Conservation (phyloP, 2,329 filamentous ascomycete species). For the Sporothrix sp. region DNA sequence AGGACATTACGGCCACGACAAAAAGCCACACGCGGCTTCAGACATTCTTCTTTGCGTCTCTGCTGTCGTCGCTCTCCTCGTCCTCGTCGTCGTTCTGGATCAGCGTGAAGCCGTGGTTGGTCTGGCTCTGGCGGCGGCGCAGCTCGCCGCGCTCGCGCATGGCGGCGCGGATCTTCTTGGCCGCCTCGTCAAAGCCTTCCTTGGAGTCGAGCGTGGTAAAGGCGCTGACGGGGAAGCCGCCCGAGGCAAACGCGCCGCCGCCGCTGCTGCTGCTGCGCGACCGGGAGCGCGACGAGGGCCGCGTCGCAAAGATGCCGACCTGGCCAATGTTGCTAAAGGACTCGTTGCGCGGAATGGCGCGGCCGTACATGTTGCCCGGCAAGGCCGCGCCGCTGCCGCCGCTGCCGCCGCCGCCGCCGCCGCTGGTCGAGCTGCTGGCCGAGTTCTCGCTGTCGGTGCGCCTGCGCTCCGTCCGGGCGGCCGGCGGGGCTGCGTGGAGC, state of each 20-base stretch:
- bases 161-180: conserved; percentile 69
- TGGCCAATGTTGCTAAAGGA: conserved; percentile 84
- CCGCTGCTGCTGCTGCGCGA: conserved; percentile 65
- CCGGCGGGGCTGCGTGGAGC: conserved; percentile 8
- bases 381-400: conserved; percentile 28
- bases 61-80: conserved; percentile 15
- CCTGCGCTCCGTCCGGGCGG: conserved; percentile 14
- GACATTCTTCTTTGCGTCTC: conserved; percentile 12
- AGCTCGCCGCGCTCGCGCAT: conserved; percentile 68
- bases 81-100: conserved; percentile 14
- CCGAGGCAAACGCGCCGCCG: conserved; percentile 50
- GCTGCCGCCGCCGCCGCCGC: too few relatives aligned
- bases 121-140: conserved; percentile 43
- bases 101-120: conserved; percentile 15
- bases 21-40: neutral
- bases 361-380: conserved; percentile 45
- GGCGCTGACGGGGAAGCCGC: conserved; percentile 55
- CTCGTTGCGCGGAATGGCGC: conserved; percentile 69
- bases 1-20: neutral
- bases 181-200: conserved; percentile 72
- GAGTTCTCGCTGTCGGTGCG: conserved; percentile 43
- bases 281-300: conserved; percentile 66
- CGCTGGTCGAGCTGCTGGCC: too few relatives aligned
- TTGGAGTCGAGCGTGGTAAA: conserved; percentile 60
- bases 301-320: conserved; percentile 82